Evolutionary conservation across 768 basidiomycete genomes (phyloP).

Genomic region (Pisolithus marmoratus): DNA sequence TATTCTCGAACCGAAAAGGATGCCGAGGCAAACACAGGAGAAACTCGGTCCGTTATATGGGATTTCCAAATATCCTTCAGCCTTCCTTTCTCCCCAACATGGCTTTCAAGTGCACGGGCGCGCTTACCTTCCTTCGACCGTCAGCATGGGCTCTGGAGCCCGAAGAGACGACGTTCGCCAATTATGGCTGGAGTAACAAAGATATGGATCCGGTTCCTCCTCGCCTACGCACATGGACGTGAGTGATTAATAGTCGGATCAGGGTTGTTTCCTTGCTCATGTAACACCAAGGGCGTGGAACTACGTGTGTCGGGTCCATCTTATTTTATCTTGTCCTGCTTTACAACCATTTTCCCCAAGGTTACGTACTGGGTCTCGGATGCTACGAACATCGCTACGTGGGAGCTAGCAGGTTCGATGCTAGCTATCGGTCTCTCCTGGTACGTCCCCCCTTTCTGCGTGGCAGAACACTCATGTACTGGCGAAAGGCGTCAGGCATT

Average conservation of each 20-base stretch:
- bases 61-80: too few relatives aligned
- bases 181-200: slow-evolving; percentile 59
- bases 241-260: slow-evolving; percentile 3
- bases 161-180: slow-evolving; percentile 45
- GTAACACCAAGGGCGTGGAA: slow-evolving; percentile 41
- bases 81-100: too few relatives aligned
- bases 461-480: background rate
- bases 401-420: slow-evolving; percentile 62
- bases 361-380: slow-evolving; percentile 25
- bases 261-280: background rate
- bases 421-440: slow-evolving; percentile 72
- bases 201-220: slow-evolving; percentile 75
- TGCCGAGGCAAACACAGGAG: too few relatives aligned
- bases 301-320: slow-evolving; percentile 46
- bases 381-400: slow-evolving; percentile 16
- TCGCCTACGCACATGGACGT: slow-evolving; percentile 57
- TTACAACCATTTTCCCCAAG: slow-evolving; percentile 1
- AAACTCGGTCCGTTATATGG: too few relatives aligned
- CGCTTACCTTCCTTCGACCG: slow-evolving; percentile 23
- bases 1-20: too few relatives aligned
- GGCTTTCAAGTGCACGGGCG: background rate
- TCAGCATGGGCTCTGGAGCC: slow-evolving; percentile 48
- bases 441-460: slow-evolving; percentile 23
- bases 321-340: slow-evolving; percentile 28
- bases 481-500: slow-evolving; percentile 57